phyloP scores from a whole-genome alignment of 2,329 filamentous ascomycete species.

The Fonsecaea erecta region DNA sequence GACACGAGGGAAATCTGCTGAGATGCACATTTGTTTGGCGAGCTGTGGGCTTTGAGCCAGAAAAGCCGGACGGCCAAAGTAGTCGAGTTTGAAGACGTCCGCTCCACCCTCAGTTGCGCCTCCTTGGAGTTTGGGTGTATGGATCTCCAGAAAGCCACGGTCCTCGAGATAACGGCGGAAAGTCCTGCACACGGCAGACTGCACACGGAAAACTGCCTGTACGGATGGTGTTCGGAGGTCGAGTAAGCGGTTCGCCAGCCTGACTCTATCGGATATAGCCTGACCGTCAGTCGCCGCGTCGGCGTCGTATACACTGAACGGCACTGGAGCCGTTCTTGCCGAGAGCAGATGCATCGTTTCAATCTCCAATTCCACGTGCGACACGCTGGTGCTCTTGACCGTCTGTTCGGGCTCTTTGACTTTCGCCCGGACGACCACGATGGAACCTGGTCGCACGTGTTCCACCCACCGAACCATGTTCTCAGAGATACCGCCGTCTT shows the following conservation, averaged over 20 bases:
- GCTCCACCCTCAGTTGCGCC: slow-evolving; percentile 83
- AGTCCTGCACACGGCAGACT: slow-evolving; percentile 71
- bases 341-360: slow-evolving; percentile 61
- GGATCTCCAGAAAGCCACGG: slow-evolving; percentile 79
- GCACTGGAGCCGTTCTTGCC: slow-evolving; percentile 57
- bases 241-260: slow-evolving; percentile 71
- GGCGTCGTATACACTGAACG: slow-evolving; percentile 61
- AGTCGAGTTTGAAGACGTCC: slow-evolving; percentile 81
- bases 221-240: slow-evolving; percentile 75
- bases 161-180: slow-evolving; percentile 73
- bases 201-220: slow-evolving; percentile 77
- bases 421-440: slow-evolving; percentile 71
- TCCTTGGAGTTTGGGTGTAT: slow-evolving; percentile 81
- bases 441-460: slow-evolving; percentile 71
- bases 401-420: slow-evolving; percentile 67
- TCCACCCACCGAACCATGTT: slow-evolving; percentile 79
- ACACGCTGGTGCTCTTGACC: slow-evolving; percentile 70
- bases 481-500: slow-evolving; percentile 63
- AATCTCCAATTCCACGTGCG: slow-evolving; percentile 71
- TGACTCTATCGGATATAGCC: slow-evolving; percentile 66
- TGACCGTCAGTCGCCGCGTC: slow-evolving; percentile 55
- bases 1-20: slow-evolving; percentile 76
- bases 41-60: slow-evolving; percentile 82
- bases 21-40: slow-evolving; percentile 81
- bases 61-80: slow-evolving; percentile 78